Base-by-base conservation (phyloP, 164 flowering plant species). In the Taxillus chinensis region DNA sequence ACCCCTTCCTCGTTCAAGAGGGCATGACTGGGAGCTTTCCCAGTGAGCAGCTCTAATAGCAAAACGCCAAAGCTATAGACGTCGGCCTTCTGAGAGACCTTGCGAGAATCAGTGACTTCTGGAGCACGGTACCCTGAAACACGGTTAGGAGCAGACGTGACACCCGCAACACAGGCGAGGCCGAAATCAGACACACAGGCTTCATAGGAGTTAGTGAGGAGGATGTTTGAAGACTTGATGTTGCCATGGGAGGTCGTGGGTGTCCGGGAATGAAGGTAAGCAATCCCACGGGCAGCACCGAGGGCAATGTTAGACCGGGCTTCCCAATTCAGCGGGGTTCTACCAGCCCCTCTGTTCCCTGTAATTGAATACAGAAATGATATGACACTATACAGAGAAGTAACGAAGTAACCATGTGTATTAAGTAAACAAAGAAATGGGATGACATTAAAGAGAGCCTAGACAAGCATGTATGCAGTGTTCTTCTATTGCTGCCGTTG, bases 11-110 rank as follows among this genome's bases (percentile, higher is more conserved):
- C 98, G 39, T 86, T 84, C 60, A 83, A 38, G 39, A 76, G 60
- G 39, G 92, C 64, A 48, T 92, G 90, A 0, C 86, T 81, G 0
- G 96, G 98, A 14, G 96, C 81, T 72, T 87, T 89, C 14, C 96
- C 96, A 2, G 96, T 92, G 10, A 92, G 80, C 71, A 92, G 67
- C 70, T 92, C 98, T 72, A 92, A 65, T 8, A 92, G 76, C 67
- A 89, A 67, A 10, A 89, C 86, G 2, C 98, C 98, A 50, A 89
- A 92, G 68, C 96, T 89, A 83, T 87, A 89, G n/a, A 92, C 88
- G 69, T 92, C 98, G 0, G 92, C 95, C 64, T 87, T 89, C 50
- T 84, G 96, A 8, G 98, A 89, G 41, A 86, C 80, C 70, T 72
- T 83, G 49, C 74, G 87, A 58, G 83, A 67, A 54, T 89, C 92